Base-by-base conservation (phyloP, 768 basidiomycete genomes). In the Glaciozyma martinii region DNA sequence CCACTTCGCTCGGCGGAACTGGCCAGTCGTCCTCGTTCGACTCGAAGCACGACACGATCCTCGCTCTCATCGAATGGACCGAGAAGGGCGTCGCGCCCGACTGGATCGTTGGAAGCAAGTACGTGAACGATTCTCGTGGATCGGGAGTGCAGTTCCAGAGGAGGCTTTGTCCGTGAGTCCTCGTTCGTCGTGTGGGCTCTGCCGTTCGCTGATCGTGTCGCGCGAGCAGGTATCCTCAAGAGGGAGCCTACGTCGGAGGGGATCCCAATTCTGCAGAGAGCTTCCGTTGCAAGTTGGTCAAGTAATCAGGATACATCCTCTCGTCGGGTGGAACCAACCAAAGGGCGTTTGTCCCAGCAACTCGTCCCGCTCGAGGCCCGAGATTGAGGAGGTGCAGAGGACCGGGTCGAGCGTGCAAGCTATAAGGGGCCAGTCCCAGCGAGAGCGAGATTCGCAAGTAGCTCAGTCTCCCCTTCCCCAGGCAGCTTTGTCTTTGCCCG, bases 41-140 rank as follows among this genome's bases (percentile, higher is more conserved):
- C 49, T n/a, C 49, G 32, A 21, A 72, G 59, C 71, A 72, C 61
- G 68, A 72, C 61, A 60, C 63, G 40, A 37, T 67, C 25, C 61
- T 70, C 30, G 68, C 71, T 15, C 43, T 67, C 43, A 55, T 66
- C 15, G 60, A 61, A 19, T 72, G 71, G 71, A 49, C 56, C 42
- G 68, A 70, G 61, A 59, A 66, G 7, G 71, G 71, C 30, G 37
- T 29, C 10, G 60, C 63, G 18, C 71, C 71, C 2, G 59, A 66
- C 19, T 30, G 23, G 25, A 16, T 71, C 60, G 59, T 71, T 19
- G 56, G 56, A 5, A 53, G 58, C 15, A 56, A 32, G 23, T 71
- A 66, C 57, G 49, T 62, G 25, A 30, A 61, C 37, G 57, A 25
- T 33, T 46, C 59, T 52, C 42, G 30, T 19, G 13, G 30, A 18